These are phyloP conservation scores for Ehretia macrophylla DNA, from an alignment of 257 asterid species.

Conservation along the genomic window DNA sequence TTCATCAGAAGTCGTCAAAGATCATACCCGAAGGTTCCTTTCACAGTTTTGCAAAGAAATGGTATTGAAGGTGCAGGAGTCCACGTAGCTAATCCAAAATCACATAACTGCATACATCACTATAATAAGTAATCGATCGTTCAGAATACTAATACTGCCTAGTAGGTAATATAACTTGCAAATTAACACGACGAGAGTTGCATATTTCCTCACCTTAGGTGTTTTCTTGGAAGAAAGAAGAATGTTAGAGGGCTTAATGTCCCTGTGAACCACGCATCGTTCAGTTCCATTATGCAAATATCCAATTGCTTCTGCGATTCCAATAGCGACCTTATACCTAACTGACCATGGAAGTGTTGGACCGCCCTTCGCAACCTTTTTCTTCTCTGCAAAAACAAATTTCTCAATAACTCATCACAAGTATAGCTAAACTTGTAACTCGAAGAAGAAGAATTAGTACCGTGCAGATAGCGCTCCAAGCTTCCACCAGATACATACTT, in stretches of 20 bases:
- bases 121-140: constrained; percentile 4
- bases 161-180: constrained; percentile 5
- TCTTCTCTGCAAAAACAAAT: constrained; percentile 38
- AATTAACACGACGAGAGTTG: constrained; percentile 3
- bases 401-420: not conserved
- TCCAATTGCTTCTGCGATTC: constrained; percentile 59
- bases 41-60: constrained; percentile 89
- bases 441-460: constrained; percentile 23
- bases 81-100: constrained; percentile 95
- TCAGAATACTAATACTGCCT: not conserved
- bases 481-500: constrained; percentile 87
- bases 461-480: constrained; percentile 74
- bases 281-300: constrained; percentile 65
- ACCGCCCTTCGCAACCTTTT: constrained; percentile 41
- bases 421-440: not conserved
- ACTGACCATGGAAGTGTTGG: constrained; percentile 45
- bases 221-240: constrained; percentile 71
- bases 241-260: constrained; percentile 92
- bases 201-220: constrained; percentile 49
- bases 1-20: not conserved
- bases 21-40: constrained; percentile 91
- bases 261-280: constrained; percentile 82
- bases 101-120: constrained; percentile 57
- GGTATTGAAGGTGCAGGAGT: constrained; percentile 87
- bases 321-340: constrained; percentile 54